These are phyloP conservation scores for Dactylorhiza incarnata DNA, from an alignment of 106 monocot species.

Conservation along the genomic window DNA sequence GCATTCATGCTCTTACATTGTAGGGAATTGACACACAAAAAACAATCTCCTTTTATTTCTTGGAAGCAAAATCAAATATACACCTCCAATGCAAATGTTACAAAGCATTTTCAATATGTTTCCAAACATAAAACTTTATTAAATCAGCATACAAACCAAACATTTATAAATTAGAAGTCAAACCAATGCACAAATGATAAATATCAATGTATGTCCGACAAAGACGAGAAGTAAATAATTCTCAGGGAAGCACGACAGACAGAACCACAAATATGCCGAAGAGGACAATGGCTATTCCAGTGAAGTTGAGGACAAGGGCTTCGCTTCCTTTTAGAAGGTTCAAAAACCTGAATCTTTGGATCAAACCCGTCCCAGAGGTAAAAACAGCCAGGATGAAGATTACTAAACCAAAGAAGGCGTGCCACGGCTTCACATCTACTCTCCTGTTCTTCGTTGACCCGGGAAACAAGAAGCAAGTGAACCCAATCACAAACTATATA, in stretches of 20 bases:
- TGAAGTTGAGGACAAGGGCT: slow-evolving; percentile 22
- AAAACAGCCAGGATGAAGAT: slow-evolving; percentile 25
- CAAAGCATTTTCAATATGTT: no score
- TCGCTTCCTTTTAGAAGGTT: slow-evolving; percentile 8
- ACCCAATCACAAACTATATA: slow-evolving; percentile 24
- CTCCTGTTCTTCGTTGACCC: slow-evolving; percentile 8
- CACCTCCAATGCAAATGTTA: no score
- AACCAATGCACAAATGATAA: no score
- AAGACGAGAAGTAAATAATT: background rate
- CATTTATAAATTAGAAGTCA: no score
- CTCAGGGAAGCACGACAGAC: slow-evolving; percentile 11
- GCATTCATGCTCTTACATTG: no score
- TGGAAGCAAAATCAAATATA: no score
- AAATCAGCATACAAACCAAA: no score
- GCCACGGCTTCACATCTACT: slow-evolving; percentile 25
- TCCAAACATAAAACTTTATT: no score
- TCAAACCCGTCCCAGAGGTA: slow-evolving; percentile 27
- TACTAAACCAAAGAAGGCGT: slow-evolving; percentile 20
- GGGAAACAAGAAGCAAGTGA: slow-evolving; percentile 18
- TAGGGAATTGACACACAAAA: no score
- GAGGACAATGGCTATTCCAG: slow-evolving; percentile 25
- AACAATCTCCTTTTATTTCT: no score
- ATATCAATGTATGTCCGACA: no score
- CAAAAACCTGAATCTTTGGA: slow-evolving; percentile 11
- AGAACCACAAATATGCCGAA: slow-evolving; percentile 23